Evolutionary conservation across 805 yeast genomes (phyloP).

Genomic region (Metschnikowia noctiluminum): DNA sequence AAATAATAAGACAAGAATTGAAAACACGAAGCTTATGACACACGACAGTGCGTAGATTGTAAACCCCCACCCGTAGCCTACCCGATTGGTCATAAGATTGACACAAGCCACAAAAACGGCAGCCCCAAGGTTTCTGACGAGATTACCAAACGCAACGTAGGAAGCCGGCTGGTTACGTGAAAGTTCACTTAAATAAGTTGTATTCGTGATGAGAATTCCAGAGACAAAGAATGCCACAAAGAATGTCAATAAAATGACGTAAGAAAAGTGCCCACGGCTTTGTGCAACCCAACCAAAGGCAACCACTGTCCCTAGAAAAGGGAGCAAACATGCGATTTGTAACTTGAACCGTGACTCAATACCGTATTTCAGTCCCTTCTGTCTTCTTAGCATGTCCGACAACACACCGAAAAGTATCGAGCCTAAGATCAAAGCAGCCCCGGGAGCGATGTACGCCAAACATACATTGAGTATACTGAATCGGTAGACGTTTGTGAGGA

Average conservation of each 20-base stretch:
- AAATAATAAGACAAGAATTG: constrained; percentile 7
- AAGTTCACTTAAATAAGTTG: constrained; percentile 52
- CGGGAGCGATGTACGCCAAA: constrained; percentile 52
- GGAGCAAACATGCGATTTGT: constrained; percentile 42
- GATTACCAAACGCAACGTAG: constrained; percentile 51
- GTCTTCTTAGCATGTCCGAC: constrained; percentile 39
- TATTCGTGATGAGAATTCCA: constrained; percentile 51
- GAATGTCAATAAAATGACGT: constrained; percentile 43
- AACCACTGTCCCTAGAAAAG: constrained; percentile 43
- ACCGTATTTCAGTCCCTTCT: constrained; percentile 27
- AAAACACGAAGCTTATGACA: constrained; percentile 9
- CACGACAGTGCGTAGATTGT: constrained; percentile 10
- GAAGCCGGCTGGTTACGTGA: constrained; percentile 49
- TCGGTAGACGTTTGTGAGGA: constrained; percentile 35
- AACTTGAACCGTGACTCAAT: constrained; percentile 47
- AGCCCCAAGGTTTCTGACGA: constrained; percentile 52
- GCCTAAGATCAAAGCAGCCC: constrained; percentile 46
- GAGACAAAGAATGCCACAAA: constrained; percentile 52
- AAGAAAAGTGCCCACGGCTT: constrained; percentile 33
- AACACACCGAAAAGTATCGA: constrained; percentile 48
- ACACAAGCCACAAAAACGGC: constrained; percentile 49
- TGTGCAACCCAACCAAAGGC: constrained; percentile 54
- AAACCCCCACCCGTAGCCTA: constrained; percentile 32
- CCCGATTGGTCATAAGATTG: constrained; percentile 25
- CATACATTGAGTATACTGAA: constrained; percentile 36